Evolutionary conservation across 495 filamentous ascomycete species (phyloP).

Genomic region (Amorphotheca resinae): DNA sequence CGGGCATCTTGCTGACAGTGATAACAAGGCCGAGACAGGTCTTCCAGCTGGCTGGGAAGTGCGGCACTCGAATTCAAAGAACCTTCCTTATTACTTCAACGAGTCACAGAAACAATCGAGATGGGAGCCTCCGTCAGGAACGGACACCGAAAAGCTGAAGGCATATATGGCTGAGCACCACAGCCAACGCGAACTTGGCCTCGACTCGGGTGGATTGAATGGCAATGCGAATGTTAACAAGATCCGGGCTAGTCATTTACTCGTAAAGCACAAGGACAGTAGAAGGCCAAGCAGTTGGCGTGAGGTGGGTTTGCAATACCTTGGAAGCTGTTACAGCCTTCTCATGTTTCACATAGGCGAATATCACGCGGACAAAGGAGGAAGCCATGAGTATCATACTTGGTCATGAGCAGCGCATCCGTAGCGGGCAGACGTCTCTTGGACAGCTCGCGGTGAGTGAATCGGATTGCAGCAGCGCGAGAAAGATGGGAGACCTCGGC

Average conservation of each 20-base stretch:
- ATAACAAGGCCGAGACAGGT: conserved; percentile 52
- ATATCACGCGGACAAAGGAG: conserved; percentile 78
- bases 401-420: conserved; percentile 60
- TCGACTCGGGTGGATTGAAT: conserved; percentile 25
- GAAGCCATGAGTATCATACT: conserved; percentile 70
- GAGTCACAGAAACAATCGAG: conserved; percentile 64
- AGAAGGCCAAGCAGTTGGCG: conserved; percentile 85
- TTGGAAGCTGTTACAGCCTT: not conserved
- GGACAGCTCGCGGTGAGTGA: conserved; percentile 77
- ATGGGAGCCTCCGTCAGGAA: conserved; percentile 84
- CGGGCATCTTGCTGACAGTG: conserved; percentile 10
- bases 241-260: conserved; percentile 80
- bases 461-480: conserved; percentile 87
- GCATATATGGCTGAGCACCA: conserved; percentile 82
- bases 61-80: conserved; percentile 90
- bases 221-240: conserved; percentile 60
- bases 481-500: conserved; percentile 89
- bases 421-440: conserved; percentile 49
- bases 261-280: conserved; percentile 85
- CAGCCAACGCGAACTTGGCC: conserved; percentile 38
- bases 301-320: conserved; percentile 34
- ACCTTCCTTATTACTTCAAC: conserved; percentile 98
- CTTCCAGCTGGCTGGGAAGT: conserved; percentile 86
- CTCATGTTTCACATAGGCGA: conserved; percentile 29
- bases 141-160: conserved; percentile 84